These are phyloP conservation scores for Oryza glumipatula DNA, from an alignment of 176 grass and related monocot genomes.

Conservation along the genomic window DNA sequence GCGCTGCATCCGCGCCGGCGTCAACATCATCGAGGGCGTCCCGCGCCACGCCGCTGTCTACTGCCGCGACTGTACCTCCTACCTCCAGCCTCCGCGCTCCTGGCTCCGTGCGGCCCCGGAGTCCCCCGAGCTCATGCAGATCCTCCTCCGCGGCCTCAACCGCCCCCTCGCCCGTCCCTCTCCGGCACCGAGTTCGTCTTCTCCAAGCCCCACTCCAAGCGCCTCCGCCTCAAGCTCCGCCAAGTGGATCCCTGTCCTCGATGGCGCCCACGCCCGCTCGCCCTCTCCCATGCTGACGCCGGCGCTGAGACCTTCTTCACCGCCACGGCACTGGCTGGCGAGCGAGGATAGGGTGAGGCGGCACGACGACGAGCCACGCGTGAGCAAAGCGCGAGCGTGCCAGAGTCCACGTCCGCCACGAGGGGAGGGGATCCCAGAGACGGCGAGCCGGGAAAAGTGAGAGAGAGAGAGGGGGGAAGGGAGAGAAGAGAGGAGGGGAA, in stretches of 20 bases:
- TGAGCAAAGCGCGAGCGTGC: too few relatives aligned
- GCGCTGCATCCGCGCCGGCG: slow-evolving; percentile 64
- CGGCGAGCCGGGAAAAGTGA: too few relatives aligned
- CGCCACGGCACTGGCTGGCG: too few relatives aligned
- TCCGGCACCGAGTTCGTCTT: slow-evolving; percentile 86
- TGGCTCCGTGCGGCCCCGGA: slow-evolving; percentile 67
- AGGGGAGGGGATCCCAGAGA: too few relatives aligned
- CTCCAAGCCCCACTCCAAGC: slow-evolving; percentile 96
- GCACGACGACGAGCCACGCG: too few relatives aligned
- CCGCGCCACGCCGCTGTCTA: slow-evolving; percentile 57
- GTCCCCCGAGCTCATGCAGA: slow-evolving; percentile 80
- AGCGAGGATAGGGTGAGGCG: too few relatives aligned
- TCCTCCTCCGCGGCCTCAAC: slow-evolving; percentile 77
- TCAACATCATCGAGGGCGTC: slow-evolving; percentile 79
- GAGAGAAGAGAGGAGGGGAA: too few relatives aligned
- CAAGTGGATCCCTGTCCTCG: background rate
- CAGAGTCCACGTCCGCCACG: too few relatives aligned
- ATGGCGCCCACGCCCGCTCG: too few relatives aligned
- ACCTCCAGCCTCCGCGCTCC: slow-evolving; percentile 66
- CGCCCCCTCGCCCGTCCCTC: slow-evolving; percentile 65
- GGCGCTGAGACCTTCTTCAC: too few relatives aligned
- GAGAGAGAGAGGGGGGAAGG: too few relatives aligned
- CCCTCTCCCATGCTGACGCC: too few relatives aligned
- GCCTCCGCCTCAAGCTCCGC: slow-evolving; percentile 82
- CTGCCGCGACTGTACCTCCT: slow-evolving; percentile 67